These are phyloP conservation scores for Micractinium sp. DNA, from an alignment of 139 green algal genomes.

Conservation along the genomic window DNA sequence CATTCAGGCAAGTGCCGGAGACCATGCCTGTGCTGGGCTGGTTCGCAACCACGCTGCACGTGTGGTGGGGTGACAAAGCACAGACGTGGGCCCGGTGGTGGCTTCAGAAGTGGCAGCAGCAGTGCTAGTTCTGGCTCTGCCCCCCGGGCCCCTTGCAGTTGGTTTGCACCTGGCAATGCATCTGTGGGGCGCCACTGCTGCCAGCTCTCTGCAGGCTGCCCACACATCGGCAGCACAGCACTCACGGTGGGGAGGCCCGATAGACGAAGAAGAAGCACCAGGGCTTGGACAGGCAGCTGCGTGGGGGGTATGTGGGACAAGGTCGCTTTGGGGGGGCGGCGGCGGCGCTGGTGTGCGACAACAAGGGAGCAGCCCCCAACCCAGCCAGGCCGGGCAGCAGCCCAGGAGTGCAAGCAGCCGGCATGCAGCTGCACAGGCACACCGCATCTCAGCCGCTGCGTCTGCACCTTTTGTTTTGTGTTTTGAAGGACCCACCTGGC, in stretches of 20 bases:
- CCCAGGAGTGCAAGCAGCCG: too few relatives aligned
- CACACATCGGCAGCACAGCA: neutral
- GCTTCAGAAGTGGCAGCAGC: neutral
- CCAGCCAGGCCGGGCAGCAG: too few relatives aligned
- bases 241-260: neutral
- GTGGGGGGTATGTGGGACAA: neutral
- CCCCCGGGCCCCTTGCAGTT: too few relatives aligned
- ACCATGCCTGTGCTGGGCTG: neutral
- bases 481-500: neutral
- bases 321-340: neutral
- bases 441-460: too few relatives aligned
- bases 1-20: neutral
- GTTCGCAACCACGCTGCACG: neutral
- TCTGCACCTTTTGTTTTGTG: too few relatives aligned
- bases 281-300: neutral
- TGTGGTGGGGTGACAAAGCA: neutral
- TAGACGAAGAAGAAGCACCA: conserved; percentile 5
- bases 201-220: neutral
- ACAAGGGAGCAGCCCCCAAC: too few relatives aligned
- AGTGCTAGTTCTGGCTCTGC: too few relatives aligned
- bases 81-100: too few relatives aligned
- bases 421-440: too few relatives aligned
- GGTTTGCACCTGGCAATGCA: too few relatives aligned
- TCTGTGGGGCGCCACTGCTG: too few relatives aligned
- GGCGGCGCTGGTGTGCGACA: neutral